Base-by-base conservation (phyloP, 306 rosid genomes). In the Cicer yamashitae region DNA sequence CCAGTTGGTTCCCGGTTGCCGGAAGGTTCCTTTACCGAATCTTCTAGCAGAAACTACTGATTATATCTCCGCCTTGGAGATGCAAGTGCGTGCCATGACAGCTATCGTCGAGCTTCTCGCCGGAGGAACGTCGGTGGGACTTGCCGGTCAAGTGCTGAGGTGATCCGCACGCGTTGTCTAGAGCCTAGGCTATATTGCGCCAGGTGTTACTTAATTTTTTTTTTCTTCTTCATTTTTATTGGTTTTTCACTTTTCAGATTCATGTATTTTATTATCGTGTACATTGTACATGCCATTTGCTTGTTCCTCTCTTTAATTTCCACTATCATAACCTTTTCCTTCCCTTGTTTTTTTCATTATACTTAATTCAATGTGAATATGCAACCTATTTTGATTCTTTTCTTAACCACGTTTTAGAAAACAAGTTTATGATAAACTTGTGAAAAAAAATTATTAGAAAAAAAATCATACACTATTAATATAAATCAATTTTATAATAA, bases 1-100 rank as follows among this genome's bases (percentile, higher is more conserved):
- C 84, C 94, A 86, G 77, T 87, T 93, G 61, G 88, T 93, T 62
- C 98, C 98, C 37, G 98, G 98, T 77, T 93, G 98, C 85, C 83
- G 85, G 80, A 93, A 91, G 78, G 57, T 84, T 9, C 79, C 97
- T 4, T 82, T 93, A 52, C 91, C 91, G 25, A 89, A 86, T 74
- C 98, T 93, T 86, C 89, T 93, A 41, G 98, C 87, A 78, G 98
- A 93, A 89, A 67, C 98, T 20, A 82, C 79, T 18, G 98, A 93
- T 70, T 93, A 93, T 75, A 88, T 93, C 10, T 83, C 92, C 18
- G 98, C 98, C 30, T 68, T 93, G 79, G 84, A 93, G 97, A 93
- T 93, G 98, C 98, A 93, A 84, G 92, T 93, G 1, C 83, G 90
- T 69, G 85, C 93, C 80, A 93, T 93, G 98, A 54, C 94, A 1